Evolutionary conservation across 805 yeast species (phyloP), one percentile per base, ranked within the genome.

Genomic region (Teunomyces cretensis): DNA sequence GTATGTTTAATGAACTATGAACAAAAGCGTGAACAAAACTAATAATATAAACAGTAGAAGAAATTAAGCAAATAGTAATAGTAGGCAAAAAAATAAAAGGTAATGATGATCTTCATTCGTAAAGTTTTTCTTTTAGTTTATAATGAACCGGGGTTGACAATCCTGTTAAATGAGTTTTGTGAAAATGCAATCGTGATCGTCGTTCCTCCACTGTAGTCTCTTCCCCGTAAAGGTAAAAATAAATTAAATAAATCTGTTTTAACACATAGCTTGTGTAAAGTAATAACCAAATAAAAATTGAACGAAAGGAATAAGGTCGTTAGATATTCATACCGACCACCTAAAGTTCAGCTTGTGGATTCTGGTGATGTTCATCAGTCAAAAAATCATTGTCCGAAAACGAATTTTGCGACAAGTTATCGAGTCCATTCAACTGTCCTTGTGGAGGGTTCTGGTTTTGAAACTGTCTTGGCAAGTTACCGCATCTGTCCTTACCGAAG

Each of bases 401-500:
- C 27, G 62, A 46, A 27, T 47, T 46, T 30, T 45, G 45, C n/a
- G 54, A 59, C 8, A 41, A 50, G 39, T 45, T 53, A 33, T 52
- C 59, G 39, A 54, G 39, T 28, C 52, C 50, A 38, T 33, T 32
- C 27, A 43, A 13, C 37, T 30, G 43, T 16, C 39, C 44, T 31
- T 30, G 47, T n/a, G 38, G 38, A 17, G 38, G 28, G 16, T 22
- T 38, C 30, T 61, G 67, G 52, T 62, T 67, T 52, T 71, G 76
- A 48, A 81, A 81, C 62, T 84, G 92, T 58, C 96, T 78, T 41
- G 97, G 97, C 48, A 89, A 82, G 60, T 91, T 89, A 26, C 97
- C 98, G 66, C 98, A 92, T 59, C 99, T 78, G 49, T 61, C 65
- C 47, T 61, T 61, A 24, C 65, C 65, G 43, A 60, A 61, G 30